phyloP scores from a whole-genome alignment of 139 green algal species.

The Asterochloris erici region DNA sequence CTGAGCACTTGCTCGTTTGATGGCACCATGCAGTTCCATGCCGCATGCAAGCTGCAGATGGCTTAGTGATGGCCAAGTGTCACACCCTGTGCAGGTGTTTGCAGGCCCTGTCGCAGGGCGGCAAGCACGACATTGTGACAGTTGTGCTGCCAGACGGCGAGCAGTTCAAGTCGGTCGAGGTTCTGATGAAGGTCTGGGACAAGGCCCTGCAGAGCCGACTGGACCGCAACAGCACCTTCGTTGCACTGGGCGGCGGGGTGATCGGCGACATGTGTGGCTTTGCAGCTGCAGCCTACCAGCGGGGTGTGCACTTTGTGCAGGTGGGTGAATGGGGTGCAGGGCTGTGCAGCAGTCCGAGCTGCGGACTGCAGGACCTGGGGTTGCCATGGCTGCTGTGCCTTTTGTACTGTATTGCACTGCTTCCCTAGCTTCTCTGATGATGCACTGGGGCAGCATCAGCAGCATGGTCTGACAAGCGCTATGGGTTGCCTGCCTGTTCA shows the following conservation, averaged over 20 bases:
- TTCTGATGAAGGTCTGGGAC: conserved; percentile 68
- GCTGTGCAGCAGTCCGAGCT: not conserved
- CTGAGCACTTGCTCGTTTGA: not conserved
- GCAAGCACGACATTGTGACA: conserved; percentile 38
- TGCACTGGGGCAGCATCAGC: not conserved
- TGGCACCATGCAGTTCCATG: not conserved
- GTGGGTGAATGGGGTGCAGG: conserved; percentile 13
- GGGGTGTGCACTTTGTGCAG: conserved; percentile 97
- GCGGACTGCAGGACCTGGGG: not conserved
- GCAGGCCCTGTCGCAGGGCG: conserved; percentile 34
- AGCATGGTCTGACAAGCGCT: too few species aligned
- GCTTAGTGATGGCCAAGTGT: not conserved
- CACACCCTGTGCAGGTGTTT: conserved; percentile 29
- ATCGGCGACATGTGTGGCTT: conserved; percentile 99
- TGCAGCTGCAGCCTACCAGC: conserved; percentile 92
- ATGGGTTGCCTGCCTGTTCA: too few species aligned
- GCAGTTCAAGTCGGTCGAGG: conserved; percentile 90
- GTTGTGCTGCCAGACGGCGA: conserved; percentile 94
- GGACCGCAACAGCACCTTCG: conserved; percentile 88
- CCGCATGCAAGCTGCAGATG: not conserved
- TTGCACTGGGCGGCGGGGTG: conserved; percentile 95
- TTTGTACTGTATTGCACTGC: not conserved
- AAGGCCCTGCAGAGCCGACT: conserved; percentile 75
- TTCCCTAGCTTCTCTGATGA: not conserved
- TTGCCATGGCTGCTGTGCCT: not conserved